Conservation (phyloP, 2,329 filamentous ascomycete genomes). For the Penicillium capsulatum region DNA sequence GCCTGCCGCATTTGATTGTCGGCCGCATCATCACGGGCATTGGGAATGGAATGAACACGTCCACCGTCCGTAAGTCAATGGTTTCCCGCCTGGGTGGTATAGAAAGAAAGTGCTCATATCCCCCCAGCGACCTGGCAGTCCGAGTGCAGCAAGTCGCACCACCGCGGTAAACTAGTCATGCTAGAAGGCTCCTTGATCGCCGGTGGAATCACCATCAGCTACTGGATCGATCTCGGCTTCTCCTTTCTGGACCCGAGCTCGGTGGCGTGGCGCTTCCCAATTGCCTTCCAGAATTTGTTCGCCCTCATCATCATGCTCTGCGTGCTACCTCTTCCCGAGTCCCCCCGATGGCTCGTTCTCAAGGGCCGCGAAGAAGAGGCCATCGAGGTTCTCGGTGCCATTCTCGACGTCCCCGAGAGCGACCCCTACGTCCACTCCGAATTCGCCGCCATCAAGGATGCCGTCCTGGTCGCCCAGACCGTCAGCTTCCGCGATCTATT, state of each 20-base stretch:
- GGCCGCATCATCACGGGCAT: constrained; percentile 51
- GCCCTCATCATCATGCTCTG: constrained; percentile 47
- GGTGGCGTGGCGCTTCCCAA: constrained; percentile 51
- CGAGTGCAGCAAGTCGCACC: constrained; percentile 47
- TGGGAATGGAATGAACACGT: constrained; percentile 52
- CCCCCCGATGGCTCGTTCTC: constrained; percentile 54
- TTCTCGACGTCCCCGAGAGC: constrained; percentile 45
- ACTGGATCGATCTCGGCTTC: constrained; percentile 50
- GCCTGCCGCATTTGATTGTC: constrained; percentile 49
- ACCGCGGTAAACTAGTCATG: constrained; percentile 50
- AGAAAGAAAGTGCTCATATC: too few relatives aligned
- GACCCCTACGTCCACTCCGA: constrained; percentile 43
- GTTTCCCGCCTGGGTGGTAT: constrained; percentile 20
- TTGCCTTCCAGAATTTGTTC: constrained; percentile 54
- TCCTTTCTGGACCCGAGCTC: constrained; percentile 47
- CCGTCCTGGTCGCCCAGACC: constrained; percentile 46
- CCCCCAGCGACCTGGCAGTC: constrained; percentile 15
- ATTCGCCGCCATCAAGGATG: constrained; percentile 49
- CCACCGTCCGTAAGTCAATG: constrained; percentile 52
- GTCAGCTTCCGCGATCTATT: constrained; percentile 54
- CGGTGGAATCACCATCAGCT: constrained; percentile 45
- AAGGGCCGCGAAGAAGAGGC: constrained; percentile 52
- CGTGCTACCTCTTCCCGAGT: constrained; percentile 51
- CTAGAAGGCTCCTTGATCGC: constrained; percentile 48
- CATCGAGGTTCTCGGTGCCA: constrained; percentile 42